These are phyloP conservation scores for Pythium brachiatum DNA, from an alignment of 352 stramenopile species.

Conservation along the genomic window DNA sequence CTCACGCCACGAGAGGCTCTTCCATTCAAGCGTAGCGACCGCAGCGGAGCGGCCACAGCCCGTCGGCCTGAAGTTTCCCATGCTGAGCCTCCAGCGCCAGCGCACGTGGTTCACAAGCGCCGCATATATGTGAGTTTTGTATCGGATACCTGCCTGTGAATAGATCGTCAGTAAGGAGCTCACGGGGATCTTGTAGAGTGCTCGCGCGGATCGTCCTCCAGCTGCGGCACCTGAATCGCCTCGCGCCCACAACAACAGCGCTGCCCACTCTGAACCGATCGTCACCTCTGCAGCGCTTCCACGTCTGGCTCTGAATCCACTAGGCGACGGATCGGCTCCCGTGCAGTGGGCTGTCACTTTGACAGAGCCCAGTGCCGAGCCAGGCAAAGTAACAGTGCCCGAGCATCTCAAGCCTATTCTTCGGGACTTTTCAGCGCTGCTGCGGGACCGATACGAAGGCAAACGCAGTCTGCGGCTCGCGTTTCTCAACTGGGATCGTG, in stretches of 20 bases:
- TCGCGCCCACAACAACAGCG: background rate
- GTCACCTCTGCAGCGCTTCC: background rate
- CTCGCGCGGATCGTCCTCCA: conserved; percentile 13
- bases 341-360: conserved; percentile 47
- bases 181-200: conserved; percentile 24
- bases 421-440: conserved; percentile 34
- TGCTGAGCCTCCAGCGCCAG: background rate
- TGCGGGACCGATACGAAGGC: conserved; percentile 57
- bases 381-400: background rate
- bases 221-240: too few relatives aligned
- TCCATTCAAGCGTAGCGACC: background rate
- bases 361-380: background rate
- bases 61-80: conserved; percentile 1
- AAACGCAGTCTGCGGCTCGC: conserved; percentile 50
- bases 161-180: background rate
- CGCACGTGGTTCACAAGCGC: background rate
- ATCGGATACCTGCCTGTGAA: background rate
- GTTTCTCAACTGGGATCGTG: conserved; percentile 57
- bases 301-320: background rate
- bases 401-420: conserved; percentile 18
- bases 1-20: background rate
- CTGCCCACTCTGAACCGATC: background rate
- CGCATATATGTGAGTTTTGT: conserved; percentile 19
- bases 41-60: conserved; percentile 6
- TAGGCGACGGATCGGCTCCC: conserved; percentile 6